These are phyloP conservation scores for Teunomyces stri DNA, from an alignment of 805 yeast species.

Conservation along the genomic window DNA sequence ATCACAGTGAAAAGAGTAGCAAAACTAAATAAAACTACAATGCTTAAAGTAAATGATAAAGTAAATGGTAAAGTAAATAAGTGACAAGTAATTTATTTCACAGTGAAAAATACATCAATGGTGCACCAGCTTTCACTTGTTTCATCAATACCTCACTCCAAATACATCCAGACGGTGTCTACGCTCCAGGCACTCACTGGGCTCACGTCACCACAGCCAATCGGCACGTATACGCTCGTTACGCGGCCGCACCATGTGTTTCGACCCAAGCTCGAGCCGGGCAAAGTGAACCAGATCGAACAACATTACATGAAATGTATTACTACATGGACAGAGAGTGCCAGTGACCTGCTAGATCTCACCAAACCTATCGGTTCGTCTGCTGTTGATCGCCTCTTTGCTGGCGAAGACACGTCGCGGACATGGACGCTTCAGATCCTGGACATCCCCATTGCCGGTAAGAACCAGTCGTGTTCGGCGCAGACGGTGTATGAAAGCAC, in stretches of 20 bases:
- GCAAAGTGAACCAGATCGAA: slow-evolving; percentile 57
- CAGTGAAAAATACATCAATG: slow-evolving; percentile 27
- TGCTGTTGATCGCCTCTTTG: slow-evolving; percentile 30
- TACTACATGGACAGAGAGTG: slow-evolving; percentile 43
- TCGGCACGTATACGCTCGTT: slow-evolving; percentile 48
- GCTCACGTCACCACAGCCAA: slow-evolving; percentile 39
- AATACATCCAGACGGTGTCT: slow-evolving; percentile 41
- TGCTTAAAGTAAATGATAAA: too few relatives aligned
- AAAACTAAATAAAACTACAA: too few relatives aligned
- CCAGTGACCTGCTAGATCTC: slow-evolving; percentile 20
- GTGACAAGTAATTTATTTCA: too few relatives aligned
- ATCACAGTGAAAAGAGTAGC: too few relatives aligned
- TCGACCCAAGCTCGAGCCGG: slow-evolving; percentile 53
- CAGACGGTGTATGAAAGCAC: slow-evolving; percentile 66
- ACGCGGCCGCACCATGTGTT: slow-evolving; percentile 51
- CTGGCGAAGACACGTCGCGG: slow-evolving; percentile 20
- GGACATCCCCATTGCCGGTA: slow-evolving; percentile 77
- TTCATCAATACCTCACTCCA: slow-evolving; percentile 41
- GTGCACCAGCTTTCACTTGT: slow-evolving; percentile 54
- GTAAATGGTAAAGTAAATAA: too few relatives aligned
- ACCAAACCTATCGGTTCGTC: slow-evolving; percentile 23
- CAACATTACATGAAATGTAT: slow-evolving; percentile 51
- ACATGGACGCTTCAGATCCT: slow-evolving; percentile 63
- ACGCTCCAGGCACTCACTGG: slow-evolving; percentile 56
- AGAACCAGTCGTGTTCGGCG: slow-evolving; percentile 56